Conservation (phyloP, 2,329 filamentous ascomycete genomes). For the Ophiocordyceps camponoti-floridani region DNA sequence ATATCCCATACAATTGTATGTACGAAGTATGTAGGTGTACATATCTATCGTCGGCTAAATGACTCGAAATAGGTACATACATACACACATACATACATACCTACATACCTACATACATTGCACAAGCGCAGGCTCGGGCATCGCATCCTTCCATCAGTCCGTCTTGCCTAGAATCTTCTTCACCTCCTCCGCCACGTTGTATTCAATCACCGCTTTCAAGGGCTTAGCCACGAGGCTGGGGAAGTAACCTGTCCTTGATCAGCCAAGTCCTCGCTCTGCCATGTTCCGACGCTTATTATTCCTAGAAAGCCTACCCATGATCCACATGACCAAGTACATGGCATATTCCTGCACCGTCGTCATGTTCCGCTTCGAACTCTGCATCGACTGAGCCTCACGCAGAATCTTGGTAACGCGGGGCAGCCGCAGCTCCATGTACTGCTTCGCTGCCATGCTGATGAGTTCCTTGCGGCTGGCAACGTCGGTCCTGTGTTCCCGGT, state of each 20-base stretch:
- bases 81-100: too few relatives aligned
- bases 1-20: neutral
- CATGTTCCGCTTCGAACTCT: slow-evolving; percentile 6
- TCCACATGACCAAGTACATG: slow-evolving; percentile 6
- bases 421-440: slow-evolving; percentile 6
- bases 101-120: neutral
- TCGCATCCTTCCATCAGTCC: neutral
- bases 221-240: slow-evolving; percentile 2
- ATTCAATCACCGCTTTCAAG: slow-evolving; percentile 2
- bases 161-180: slow-evolving; percentile 3
- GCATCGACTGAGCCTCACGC: slow-evolving; percentile 2
- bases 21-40: too few relatives aligned
- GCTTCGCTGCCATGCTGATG: slow-evolving; percentile 4
- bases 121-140: too few relatives aligned
- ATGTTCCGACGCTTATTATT: too few relatives aligned
- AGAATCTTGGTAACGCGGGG: slow-evolving; percentile 6
- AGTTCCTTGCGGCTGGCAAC: slow-evolving; percentile 2
- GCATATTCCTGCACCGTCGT: slow-evolving; percentile 4
- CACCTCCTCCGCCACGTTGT: slow-evolving; percentile 6
- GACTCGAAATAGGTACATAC: too few relatives aligned
- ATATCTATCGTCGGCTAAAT: too few relatives aligned
- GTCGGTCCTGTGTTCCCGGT: neutral
- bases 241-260: slow-evolving; percentile 4
- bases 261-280: neutral
- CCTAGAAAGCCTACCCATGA: slow-evolving; percentile 2